Evolutionary conservation across 805 yeast species (phyloP), one percentile per base, ranked within the genome.

Genomic region (Saccharomyces paradoxus): DNA sequence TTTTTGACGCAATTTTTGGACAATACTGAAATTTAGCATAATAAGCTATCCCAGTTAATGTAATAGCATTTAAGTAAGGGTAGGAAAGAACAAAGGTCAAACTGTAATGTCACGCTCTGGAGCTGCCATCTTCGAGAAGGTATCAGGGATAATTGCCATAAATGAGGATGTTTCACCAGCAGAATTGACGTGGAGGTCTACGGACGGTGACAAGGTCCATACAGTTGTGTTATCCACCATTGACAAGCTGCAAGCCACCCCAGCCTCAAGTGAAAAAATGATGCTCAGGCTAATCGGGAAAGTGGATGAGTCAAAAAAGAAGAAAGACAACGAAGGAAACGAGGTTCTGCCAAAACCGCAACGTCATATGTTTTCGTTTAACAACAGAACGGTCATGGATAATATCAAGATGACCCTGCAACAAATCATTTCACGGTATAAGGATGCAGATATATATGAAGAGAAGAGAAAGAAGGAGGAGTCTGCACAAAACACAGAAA

Each of bases 351-450:
- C 67, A 1, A 63, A 63, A 41, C 61, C 66, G n/a, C 58, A 56
- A 5, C 69, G 66, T 1, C 72, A 73, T 27, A 69, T 79, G 46
- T 81, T 90, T 57, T 76, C 86, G 0, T 88, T 89, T 70, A 82
- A 81, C 54, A 85, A 82, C 63, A 74, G 94, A 50, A 81, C 81
- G 21, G 85, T 87, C 7, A 86, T 90, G 89, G 89, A 86, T 58
- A 80, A 78, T 57, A 82, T 84, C 56, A 88, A 86, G 63, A 81
- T 78, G 37, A 76, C 86, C 0, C 70, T 87, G 12, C 89, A 86
- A 60, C 83, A 83, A 51, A 82, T 83, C 37, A 81, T 85, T 13
- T 84, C 89, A 0, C 73, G 92, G 58, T 81, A 79, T 64, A 81
- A 81, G 61, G 79, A 86, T 6, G 76, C 63, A 77, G 57, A 66